These are phyloP conservation scores for Corylus americana DNA, from an alignment of 306 rosid species.

Conservation along the genomic window DNA sequence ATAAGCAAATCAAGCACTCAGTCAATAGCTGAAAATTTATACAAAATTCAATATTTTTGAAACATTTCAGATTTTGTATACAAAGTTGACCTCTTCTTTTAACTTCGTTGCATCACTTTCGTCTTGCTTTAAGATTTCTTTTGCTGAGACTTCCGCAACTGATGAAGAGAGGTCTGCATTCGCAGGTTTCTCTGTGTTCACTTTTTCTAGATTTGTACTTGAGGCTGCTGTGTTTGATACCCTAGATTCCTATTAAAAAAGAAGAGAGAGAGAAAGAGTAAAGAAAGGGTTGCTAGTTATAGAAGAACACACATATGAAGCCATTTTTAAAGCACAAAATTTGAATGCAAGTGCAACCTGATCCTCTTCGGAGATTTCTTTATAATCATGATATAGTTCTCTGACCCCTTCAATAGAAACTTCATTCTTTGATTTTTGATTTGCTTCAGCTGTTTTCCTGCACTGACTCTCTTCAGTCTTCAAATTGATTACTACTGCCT, in stretches of 20 bases:
- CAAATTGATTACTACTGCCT: constrained; percentile 13
- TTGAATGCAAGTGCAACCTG: constrained; percentile 20
- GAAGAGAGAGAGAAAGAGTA: not conserved
- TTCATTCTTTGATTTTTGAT: constrained; percentile 3
- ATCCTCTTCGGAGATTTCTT: constrained; percentile 15
- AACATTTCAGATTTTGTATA: not conserved
- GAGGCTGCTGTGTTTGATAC: constrained; percentile 9
- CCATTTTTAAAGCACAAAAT: not conserved
- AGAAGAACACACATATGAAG: not conserved
- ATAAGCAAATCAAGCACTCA: not conserved
- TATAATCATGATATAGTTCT: not conserved
- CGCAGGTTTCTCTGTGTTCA: constrained; percentile 20
- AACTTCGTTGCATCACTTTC: not conserved
- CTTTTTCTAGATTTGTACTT: constrained; percentile 9
- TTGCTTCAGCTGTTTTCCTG: constrained; percentile 23
- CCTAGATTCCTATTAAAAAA: constrained; percentile 2
- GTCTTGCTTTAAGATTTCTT: constrained; percentile 21
- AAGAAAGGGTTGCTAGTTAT: not conserved
- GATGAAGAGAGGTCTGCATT: constrained; percentile 17
- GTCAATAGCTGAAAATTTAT: not conserved
- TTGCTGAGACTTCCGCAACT: not conserved
- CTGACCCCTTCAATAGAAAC: constrained; percentile 32
- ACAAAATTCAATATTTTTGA: not conserved
- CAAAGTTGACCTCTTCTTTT: constrained; percentile 30
- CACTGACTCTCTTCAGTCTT: constrained; percentile 10